Percentiles rank a stretch among this genome's conserved stretches.
phyloP scores from a whole-genome alignment of 75 land plant species.

The Picea sitchensis region DNA sequence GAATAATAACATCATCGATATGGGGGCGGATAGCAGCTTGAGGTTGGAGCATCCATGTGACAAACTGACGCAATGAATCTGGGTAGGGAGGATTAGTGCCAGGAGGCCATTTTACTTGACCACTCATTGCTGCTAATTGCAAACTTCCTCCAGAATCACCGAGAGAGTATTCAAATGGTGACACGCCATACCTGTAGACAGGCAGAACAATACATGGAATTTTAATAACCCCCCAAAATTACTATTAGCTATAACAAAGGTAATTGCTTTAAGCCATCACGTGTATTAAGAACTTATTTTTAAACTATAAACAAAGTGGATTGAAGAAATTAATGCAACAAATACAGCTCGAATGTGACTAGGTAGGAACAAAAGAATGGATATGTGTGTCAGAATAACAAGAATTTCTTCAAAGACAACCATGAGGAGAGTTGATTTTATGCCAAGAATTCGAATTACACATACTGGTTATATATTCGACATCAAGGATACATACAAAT shows the following conservation, averaged over 20 bases:
- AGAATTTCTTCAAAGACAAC: too few relatives aligned
- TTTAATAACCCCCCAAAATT: not conserved
- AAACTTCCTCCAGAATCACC: constrained; percentile 96
- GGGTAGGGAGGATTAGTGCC: constrained; percentile 88
- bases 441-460: too few relatives aligned
- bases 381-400: not conserved
- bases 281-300: not conserved
- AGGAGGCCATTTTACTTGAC: constrained; percentile 87
- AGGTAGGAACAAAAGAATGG: not conserved
- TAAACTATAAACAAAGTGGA: not conserved
- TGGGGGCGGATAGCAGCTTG: constrained; percentile 69
- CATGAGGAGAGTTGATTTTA: too few relatives aligned
- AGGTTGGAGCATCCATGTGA: constrained; percentile 95
- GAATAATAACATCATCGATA: constrained; percentile 83
- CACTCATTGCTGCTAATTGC: constrained; percentile 87
- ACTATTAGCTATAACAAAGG: too few relatives aligned
- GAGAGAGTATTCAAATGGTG: constrained; percentile 91
- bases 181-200: constrained; percentile 77
- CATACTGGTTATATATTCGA: too few relatives aligned
- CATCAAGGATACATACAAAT: too few relatives aligned
- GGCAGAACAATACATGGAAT: not conserved
- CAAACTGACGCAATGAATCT: constrained; percentile 77
- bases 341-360: not conserved
- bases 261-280: not conserved
- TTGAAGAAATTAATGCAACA: not conserved